Base-by-base conservation (phyloP, 306 rosid species). In the Rosa persica region DNA sequence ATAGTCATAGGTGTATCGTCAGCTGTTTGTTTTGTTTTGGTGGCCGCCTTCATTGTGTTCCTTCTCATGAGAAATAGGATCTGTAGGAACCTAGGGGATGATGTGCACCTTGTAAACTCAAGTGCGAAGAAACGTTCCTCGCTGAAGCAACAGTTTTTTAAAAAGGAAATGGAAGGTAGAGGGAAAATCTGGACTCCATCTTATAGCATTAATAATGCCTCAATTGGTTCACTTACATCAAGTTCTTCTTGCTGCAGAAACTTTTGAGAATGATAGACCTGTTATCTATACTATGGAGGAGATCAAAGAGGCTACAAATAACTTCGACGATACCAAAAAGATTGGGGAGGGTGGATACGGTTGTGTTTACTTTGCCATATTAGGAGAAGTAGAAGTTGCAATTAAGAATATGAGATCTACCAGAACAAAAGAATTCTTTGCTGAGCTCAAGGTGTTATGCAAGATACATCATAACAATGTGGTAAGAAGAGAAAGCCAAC, bases 401-500 rank as follows among this genome's bases (percentile, higher is more conserved):
- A 80, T 89, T 55, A 90, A 89, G 87, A 85, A 87, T 78, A 90
- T 90, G 93, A 87, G 76, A 55, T 89, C 93, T 23, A 87, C 57
- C 82, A 85, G 88, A 78, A 82, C 91, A 64, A 82, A 79, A 57
- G 96, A 90, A 66, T 89, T 90, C 79, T 82, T 80, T 72, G 91
- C 90, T 25, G 92, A 90, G 82, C 88, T 90, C 70, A 88, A 90
- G 84, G 86, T 83, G 61, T 77, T 90, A 73, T 81, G 88, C 80
- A 90, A 79, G 75, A 77, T 90, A 51, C 91, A 74, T 52, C 83
- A 74, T 42, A 67, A 27, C 44, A 80, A 80, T 80, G 79, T 73
- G 84, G 93, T 90, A 80, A 76, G 88, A 82, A 44, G 46, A 47
- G 69, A 64, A 5, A 15, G 3, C 10, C 34, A 16, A 36, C n/a